Evolutionary conservation across 805 yeast species (phyloP).

Genomic region (Millerozyma miso): DNA sequence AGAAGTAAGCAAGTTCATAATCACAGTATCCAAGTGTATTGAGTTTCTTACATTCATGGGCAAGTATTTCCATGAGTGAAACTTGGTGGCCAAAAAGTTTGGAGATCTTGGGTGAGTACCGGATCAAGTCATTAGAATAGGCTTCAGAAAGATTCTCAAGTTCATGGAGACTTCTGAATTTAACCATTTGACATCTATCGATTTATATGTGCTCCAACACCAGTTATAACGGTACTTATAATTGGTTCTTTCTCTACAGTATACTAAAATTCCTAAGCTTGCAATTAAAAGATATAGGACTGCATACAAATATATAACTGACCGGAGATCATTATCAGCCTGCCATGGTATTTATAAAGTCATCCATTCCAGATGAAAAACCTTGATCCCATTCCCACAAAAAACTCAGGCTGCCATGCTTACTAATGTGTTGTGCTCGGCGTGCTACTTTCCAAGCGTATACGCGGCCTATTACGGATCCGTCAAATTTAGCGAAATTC

Average conservation of each 20-base stretch:
- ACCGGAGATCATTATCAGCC: no score
- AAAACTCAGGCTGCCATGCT: slow-evolving; percentile 52
- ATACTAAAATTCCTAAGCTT: no score
- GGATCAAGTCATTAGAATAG: slow-evolving; percentile 7
- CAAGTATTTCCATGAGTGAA: slow-evolving; percentile 31
- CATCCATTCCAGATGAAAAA: slow-evolving; percentile 56
- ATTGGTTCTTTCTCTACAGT: no score
- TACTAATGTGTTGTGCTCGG: slow-evolving; percentile 52
- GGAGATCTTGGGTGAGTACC: slow-evolving; percentile 9
- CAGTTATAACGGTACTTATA: no score
- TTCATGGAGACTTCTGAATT: background rate
- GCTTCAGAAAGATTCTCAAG: slow-evolving; percentile 3
- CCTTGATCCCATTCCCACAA: slow-evolving; percentile 94
- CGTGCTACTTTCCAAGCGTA: slow-evolving; percentile 67
- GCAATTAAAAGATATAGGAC: no score
- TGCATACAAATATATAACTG: background rate
- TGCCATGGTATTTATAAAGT: slow-evolving; percentile 22
- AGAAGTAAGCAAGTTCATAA: slow-evolving; percentile 31
- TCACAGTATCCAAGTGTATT: slow-evolving; percentile 32
- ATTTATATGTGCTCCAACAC: background rate
- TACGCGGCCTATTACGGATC: slow-evolving; percentile 69
- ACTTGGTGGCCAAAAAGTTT: slow-evolving; percentile 24
- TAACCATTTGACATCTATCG: background rate
- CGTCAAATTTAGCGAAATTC: slow-evolving; percentile 65
- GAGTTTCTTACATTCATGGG: slow-evolving; percentile 26